Evolutionary conservation across 208 protist species (phyloP).

Genomic region (Borovskyia barvae): DNA sequence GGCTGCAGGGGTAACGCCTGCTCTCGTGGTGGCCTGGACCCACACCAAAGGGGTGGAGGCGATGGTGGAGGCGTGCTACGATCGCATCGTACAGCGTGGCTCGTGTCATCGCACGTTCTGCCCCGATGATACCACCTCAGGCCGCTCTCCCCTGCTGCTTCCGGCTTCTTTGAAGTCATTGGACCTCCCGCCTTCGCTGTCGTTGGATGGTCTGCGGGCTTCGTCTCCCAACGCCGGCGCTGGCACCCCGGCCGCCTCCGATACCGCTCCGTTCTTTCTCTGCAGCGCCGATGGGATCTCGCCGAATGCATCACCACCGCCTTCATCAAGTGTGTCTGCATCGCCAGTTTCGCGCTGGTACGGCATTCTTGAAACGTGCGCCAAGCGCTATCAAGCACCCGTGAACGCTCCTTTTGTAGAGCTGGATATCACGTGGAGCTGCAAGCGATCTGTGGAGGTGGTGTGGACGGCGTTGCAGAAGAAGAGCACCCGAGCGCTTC

Average conservation of each 20-base stretch:
- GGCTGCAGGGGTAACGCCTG: conserved; percentile 24
- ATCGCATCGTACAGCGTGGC: conserved; percentile 55
- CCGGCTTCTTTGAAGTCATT: not conserved
- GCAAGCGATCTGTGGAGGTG: conserved; percentile 10
- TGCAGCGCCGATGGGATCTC: not conserved
- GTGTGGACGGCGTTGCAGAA: conserved; percentile 50
- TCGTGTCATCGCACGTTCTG: conserved; percentile 58
- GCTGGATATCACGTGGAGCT: conserved; percentile 43
- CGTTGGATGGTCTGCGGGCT: no score
- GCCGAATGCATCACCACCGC: not conserved
- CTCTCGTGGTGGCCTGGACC: conserved; percentile 45
- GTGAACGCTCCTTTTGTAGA: conserved; percentile 31
- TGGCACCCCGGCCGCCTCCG: conserved; percentile 1
- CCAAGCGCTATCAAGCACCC: conserved; percentile 34
- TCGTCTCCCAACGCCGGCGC: not conserved
- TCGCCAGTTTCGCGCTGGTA: conserved; percentile 27
- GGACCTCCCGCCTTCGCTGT: not conserved
- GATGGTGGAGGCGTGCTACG: conserved; percentile 53
- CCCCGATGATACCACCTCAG: conserved; percentile 5
- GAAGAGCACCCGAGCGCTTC: conserved; percentile 37
- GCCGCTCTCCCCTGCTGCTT: conserved; percentile 12
- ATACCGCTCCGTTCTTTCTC: not conserved
- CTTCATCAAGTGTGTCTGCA: not conserved
- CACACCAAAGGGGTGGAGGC: conserved; percentile 40
- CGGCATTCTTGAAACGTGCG: conserved; percentile 43